Percentiles rank a stretch among this genome's conserved stretches.
Evolutionary conservation across 768 basidiomycete species (phyloP).

Genomic region (Brasilioporus rufonigricans): DNA sequence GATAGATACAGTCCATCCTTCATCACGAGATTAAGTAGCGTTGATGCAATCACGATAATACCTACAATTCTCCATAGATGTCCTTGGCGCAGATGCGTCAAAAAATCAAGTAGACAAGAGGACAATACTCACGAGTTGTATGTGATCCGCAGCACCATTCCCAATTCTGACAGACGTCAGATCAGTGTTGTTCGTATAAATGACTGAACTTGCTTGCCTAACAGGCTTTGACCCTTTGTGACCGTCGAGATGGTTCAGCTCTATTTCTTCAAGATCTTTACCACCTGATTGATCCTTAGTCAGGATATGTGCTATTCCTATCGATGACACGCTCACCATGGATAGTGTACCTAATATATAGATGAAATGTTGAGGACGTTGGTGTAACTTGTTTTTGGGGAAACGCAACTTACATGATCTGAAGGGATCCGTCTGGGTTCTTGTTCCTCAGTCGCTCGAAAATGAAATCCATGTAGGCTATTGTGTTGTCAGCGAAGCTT

Average conservation of each 20-base stretch:
- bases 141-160: conserved; percentile 92
- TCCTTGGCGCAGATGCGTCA: conserved; percentile 51
- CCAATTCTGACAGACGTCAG: conserved; percentile 56
- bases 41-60: background rate
- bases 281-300: conserved; percentile 40
- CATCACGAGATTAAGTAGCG: background rate
- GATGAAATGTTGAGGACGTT: background rate
- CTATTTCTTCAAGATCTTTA: conserved; percentile 81
- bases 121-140: conserved; percentile 64
- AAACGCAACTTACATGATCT: conserved; percentile 68
- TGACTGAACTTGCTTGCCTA: conserved; percentile 35
- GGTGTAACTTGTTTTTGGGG: background rate
- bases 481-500: background rate
- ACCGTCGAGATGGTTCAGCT: conserved; percentile 84
- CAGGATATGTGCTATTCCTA: background rate
- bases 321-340: conserved; percentile 52
- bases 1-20: conserved; percentile 95
- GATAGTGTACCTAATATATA: conserved; percentile 66
- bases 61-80: conserved; percentile 91
- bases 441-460: conserved; percentile 77
- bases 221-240: conserved; percentile 85
- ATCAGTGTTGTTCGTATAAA: conserved; percentile 4
- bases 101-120: background rate
- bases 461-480: conserved; percentile 91
- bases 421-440: conserved; percentile 88